These are phyloP conservation scores for Myriosclerotinia duriaeana DNA, from an alignment of 2,329 filamentous ascomycete genomes.

Conservation along the genomic window DNA sequence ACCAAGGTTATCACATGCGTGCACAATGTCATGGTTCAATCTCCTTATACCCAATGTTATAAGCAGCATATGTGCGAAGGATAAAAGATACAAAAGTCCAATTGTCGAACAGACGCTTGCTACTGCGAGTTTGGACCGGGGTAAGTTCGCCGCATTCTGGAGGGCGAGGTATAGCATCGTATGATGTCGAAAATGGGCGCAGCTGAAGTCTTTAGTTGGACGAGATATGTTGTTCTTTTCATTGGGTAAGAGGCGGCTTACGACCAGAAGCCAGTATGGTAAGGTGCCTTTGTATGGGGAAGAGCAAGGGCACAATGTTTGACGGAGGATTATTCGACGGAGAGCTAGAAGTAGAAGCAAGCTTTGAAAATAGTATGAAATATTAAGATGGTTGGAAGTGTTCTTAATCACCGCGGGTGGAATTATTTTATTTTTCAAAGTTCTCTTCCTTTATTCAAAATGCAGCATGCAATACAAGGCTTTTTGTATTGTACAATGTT, in stretches of 20 bases:
- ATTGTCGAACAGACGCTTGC: too few species aligned
- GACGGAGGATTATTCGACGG: background rate
- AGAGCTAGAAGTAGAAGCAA: background rate
- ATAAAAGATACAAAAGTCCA: conserved; percentile 64
- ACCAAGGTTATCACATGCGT: conserved; percentile 60
- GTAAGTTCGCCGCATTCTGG: background rate
- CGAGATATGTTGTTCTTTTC: too few species aligned
- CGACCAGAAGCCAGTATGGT: background rate
- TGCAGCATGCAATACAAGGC: too few species aligned
- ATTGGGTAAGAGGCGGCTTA: background rate
- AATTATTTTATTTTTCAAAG: too few species aligned
- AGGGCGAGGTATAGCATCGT: background rate
- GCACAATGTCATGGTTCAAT: conserved; percentile 59
- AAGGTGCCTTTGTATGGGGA: background rate
- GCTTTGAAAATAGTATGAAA: background rate
- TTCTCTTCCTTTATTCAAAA: too few species aligned
- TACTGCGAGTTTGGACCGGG: background rate
- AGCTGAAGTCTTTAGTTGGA: background rate
- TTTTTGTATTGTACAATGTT: too few species aligned
- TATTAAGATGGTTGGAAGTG: too few species aligned
- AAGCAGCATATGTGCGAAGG: conserved; percentile 62
- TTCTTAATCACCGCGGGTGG: too few species aligned
- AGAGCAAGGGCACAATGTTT: background rate
- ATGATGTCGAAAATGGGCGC: background rate
- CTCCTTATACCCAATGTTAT: conserved; percentile 56